Conservation (phyloP, 768 basidiomycete species). For the Stropharia rugosoannulata region DNA sequence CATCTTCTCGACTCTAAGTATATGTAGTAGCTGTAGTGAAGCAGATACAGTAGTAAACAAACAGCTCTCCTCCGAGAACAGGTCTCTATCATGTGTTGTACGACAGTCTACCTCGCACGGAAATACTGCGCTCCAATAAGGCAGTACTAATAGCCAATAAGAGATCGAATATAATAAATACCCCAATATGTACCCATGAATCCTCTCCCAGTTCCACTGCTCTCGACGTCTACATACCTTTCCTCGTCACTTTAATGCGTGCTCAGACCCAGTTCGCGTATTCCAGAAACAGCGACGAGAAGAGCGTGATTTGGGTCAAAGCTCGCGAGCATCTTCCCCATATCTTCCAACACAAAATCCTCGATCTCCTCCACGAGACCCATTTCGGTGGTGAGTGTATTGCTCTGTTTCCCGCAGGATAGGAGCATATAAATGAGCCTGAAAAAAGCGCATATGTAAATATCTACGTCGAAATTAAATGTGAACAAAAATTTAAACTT, state of each 20-base stretch:
- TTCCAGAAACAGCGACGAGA: constrained; percentile 68
- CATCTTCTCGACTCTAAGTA: too few species aligned
- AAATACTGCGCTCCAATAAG: too few species aligned
- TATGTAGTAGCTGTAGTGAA: too few species aligned
- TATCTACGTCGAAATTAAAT: background rate
- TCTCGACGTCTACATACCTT: constrained; percentile 20
- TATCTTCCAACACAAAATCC: constrained; percentile 79
- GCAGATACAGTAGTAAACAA: too few species aligned
- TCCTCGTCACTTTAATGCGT: constrained; percentile 49
- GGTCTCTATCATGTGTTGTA: too few species aligned
- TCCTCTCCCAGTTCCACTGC: background rate
- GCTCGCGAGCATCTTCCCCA: constrained; percentile 58
- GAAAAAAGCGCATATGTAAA: background rate
- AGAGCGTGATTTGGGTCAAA: constrained; percentile 64
- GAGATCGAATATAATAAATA: background rate
- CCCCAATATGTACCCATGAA: background rate
- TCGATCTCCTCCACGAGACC: constrained; percentile 79
- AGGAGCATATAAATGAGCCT: constrained; percentile 76
- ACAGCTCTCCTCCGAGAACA: too few species aligned
- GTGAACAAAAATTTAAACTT: constrained; percentile 20
- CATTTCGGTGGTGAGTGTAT: constrained; percentile 60
- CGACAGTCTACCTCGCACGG: too few species aligned
- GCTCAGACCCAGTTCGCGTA: constrained; percentile 65
- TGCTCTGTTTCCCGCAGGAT: constrained; percentile 62
- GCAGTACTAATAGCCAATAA: too few species aligned